phyloP scores from a whole-genome alignment of 495 filamentous ascomycete species.

The Achaetomiella virescens region DNA sequence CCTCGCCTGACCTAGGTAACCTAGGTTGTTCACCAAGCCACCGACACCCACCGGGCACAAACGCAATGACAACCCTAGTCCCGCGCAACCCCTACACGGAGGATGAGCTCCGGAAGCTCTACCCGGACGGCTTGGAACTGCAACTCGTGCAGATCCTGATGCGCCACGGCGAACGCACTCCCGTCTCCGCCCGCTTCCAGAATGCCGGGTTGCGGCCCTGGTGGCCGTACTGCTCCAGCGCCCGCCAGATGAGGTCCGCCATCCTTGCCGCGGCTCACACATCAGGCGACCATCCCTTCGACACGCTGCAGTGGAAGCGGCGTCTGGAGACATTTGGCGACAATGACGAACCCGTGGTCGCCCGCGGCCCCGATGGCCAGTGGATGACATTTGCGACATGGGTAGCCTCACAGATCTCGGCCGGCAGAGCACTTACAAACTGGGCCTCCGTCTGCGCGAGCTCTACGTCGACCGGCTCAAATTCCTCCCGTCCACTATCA shows the following conservation, averaged over 20 bases:
- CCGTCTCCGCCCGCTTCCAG: slow-evolving; percentile 79
- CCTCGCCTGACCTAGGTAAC: no score
- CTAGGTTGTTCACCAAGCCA: no score
- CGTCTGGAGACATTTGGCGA: slow-evolving; percentile 73
- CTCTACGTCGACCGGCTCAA: slow-evolving; percentile 85
- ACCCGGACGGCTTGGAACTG: slow-evolving; percentile 72
- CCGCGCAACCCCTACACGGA: slow-evolving; percentile 71
- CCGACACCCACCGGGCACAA: no score
- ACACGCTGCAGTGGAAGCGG: slow-evolving; percentile 67
- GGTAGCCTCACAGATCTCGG: slow-evolving; percentile 87
- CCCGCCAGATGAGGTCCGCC: slow-evolving; percentile 63
- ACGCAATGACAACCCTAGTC: slow-evolving; percentile 68
- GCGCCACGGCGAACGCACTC: slow-evolving; percentile 85
- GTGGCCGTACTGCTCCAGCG: slow-evolving; percentile 89
- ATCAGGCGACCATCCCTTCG: slow-evolving; percentile 38
- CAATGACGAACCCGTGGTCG: slow-evolving; percentile 63
- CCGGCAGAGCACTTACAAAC: slow-evolving; percentile 71
- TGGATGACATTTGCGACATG: slow-evolving; percentile 74
- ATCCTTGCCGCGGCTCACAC: slow-evolving; percentile 45
- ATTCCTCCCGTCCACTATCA: slow-evolving; percentile 69
- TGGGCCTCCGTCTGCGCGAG: slow-evolving; percentile 70
- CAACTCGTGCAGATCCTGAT: slow-evolving; percentile 87
- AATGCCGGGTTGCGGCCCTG: slow-evolving; percentile 78
- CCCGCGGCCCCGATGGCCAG: slow-evolving; percentile 58
- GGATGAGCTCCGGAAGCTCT: slow-evolving; percentile 75